These are phyloP conservation scores for Entomophthora muscae DNA, from an alignment of 371 early-diverging fungal species.

Conservation along the genomic window DNA sequence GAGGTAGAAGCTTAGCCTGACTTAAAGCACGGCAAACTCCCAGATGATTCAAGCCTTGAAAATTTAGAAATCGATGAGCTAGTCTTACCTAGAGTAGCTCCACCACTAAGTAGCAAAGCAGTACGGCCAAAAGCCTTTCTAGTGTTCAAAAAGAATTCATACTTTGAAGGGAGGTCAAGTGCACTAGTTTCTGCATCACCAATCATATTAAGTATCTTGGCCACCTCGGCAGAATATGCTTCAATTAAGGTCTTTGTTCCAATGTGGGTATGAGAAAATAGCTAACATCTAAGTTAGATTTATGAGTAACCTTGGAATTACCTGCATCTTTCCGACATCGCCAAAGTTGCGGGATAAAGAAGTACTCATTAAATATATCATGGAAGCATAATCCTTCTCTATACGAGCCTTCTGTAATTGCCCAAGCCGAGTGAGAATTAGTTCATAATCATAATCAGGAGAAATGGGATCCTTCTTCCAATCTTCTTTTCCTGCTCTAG, in stretches of 20 bases:
- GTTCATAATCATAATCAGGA: constrained; percentile 55
- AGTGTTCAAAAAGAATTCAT: constrained; percentile 65
- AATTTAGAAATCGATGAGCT: background rate
- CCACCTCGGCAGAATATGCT: constrained; percentile 65
- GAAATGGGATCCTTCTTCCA: constrained; percentile 53
- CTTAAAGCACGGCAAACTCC: constrained; percentile 63
- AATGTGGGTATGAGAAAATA: constrained; percentile 49
- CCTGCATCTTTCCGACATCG: constrained; percentile 60
- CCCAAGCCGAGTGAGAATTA: constrained; percentile 41
- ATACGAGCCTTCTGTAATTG: constrained; percentile 35
- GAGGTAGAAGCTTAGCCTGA: constrained; percentile 54
- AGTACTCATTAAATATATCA: constrained; percentile 62
- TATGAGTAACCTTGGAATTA: no score
- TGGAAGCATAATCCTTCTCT: constrained; percentile 28
- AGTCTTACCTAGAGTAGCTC: constrained; percentile 62
- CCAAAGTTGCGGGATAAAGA: constrained; percentile 61
- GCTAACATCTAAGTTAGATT: no score
- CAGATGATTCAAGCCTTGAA: constrained; percentile 45
- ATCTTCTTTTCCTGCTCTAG: constrained; percentile 40
- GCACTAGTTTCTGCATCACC: constrained; percentile 26
- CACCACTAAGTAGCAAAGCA: constrained; percentile 74
- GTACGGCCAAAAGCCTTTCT: constrained; percentile 76
- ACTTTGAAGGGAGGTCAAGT: constrained; percentile 23
- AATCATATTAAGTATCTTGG: constrained; percentile 47
- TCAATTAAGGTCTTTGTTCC: constrained; percentile 68